These are phyloP conservation scores for Termitomyces sp. DNA, from an alignment of 768 basidiomycete species.

Conservation along the genomic window DNA sequence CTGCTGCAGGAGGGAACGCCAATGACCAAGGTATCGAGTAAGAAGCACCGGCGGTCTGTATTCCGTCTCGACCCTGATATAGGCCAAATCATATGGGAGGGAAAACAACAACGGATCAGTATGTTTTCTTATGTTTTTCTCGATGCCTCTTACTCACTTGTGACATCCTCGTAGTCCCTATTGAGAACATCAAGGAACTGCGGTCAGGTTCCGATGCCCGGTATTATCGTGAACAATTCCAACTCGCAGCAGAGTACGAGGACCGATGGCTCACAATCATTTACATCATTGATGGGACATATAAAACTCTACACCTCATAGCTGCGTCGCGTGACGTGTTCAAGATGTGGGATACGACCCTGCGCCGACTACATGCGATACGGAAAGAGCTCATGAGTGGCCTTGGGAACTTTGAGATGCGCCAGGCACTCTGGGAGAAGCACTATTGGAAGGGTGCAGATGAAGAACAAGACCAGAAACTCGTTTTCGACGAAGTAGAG, in stretches of 20 bases:
- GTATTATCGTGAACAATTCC: slow-evolving; percentile 72
- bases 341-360: slow-evolving; percentile 55
- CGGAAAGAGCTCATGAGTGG: slow-evolving; percentile 74
- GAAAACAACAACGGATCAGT: slow-evolving; percentile 61
- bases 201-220: slow-evolving; percentile 71
- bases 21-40: slow-evolving; percentile 81
- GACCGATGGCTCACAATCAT: slow-evolving; percentile 85
- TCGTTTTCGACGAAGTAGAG: slow-evolving; percentile 73
- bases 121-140: slow-evolving; percentile 45
- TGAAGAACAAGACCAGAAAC: slow-evolving; percentile 49
- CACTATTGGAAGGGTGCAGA: slow-evolving; percentile 81
- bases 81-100: slow-evolving; percentile 76
- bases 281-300: slow-evolving; percentile 70
- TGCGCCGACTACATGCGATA: slow-evolving; percentile 62
- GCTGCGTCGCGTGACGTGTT: slow-evolving; percentile 52
- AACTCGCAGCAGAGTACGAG: slow-evolving; percentile 59
- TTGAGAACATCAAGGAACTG: slow-evolving; percentile 87
- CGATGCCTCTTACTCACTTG: neutral
- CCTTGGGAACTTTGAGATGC: slow-evolving; percentile 59
- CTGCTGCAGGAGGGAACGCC: slow-evolving; percentile 56
- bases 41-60: slow-evolving; percentile 64
- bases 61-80: slow-evolving; percentile 76
- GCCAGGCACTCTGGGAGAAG: slow-evolving; percentile 76
- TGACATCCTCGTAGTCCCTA: slow-evolving; percentile 51
- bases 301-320: slow-evolving; percentile 85